Evolutionary conservation across 306 rosid species (phyloP).

Genomic region (Glycine tomentella): DNA sequence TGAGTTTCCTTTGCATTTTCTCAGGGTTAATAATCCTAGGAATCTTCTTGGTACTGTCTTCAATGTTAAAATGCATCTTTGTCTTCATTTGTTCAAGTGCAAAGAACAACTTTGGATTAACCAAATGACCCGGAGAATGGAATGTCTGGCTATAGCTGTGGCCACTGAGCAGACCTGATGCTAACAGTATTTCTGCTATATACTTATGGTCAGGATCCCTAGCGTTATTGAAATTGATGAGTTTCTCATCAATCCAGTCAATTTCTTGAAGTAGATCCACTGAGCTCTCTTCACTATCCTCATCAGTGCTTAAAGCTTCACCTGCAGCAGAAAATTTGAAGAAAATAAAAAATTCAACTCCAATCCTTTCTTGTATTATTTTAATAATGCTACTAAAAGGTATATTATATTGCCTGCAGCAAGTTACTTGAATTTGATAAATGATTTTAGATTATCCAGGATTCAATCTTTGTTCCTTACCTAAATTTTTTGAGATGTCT

Average conservation of each 20-base stretch:
- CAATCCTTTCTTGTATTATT: background rate
- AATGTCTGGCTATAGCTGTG: slow-evolving; percentile 55
- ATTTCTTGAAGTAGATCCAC: slow-evolving; percentile 51
- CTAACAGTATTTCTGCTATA: slow-evolving; percentile 69
- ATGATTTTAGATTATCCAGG: slow-evolving; percentile 16
- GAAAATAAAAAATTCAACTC: slow-evolving; percentile 33
- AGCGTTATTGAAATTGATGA: slow-evolving; percentile 42
- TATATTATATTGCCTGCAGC: no score
- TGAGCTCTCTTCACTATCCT: slow-evolving; percentile 52
- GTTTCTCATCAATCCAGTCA: slow-evolving; percentile 52
- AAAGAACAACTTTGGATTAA: slow-evolving; percentile 66
- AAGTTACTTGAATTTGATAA: background rate
- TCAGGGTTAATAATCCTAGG: slow-evolving; percentile 25
- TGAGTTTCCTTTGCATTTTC: slow-evolving; percentile 68
- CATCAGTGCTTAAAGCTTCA: slow-evolving; percentile 53
- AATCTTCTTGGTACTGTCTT: slow-evolving; percentile 28
- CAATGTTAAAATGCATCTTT: slow-evolving; percentile 41
- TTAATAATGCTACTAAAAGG: no score
- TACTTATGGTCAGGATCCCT: slow-evolving; percentile 73
- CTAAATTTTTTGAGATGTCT: slow-evolving; percentile 60
- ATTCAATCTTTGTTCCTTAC: slow-evolving; percentile 26
- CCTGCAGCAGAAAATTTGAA: slow-evolving; percentile 58
- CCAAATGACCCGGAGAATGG: slow-evolving; percentile 55
- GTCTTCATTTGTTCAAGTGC: slow-evolving; percentile 66
- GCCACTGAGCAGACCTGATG: slow-evolving; percentile 66